Evolutionary conservation across 2,329 filamentous ascomycete genomes (phyloP), one percentile per base, ranked within the genome.

Genomic region (Talaromyces marneffei): DNA sequence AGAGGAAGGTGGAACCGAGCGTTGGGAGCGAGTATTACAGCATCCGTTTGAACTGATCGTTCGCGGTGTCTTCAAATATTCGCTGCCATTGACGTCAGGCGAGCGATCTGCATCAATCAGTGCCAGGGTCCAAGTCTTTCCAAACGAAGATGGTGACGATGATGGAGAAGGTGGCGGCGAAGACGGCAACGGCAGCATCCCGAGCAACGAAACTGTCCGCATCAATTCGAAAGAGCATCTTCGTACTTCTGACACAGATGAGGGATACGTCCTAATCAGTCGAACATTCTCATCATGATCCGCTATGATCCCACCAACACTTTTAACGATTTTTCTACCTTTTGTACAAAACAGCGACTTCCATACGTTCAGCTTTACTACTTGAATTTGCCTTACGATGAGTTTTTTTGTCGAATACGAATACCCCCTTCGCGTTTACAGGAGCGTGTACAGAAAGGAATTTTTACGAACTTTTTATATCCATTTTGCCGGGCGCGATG

Each of bases 1-100:
- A 0, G 87, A 91, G 70, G 80, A 85, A 46, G 89, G 90, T 42
- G 94, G 93, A 8, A 88, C 87, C 1, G 86, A 89, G 70, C 86
- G 92, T 12, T 99, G 94, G 94, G 91, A 96, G 72, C 85, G 87
- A 63, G 92, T 97, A 52, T 81, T 97, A 56, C 86, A 95, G 66
- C 90, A 97, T 73, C 90, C 93, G 48, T 99, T 97, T 68, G 91
- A 97, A 67, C 82, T 99, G 54, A 93, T 97, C 63, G 85, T 99
- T 44, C 88, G 94, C 68, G 94, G 94, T 23, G 89, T 94, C 14
- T 81, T 99, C 67, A 92, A 92, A 71, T 99, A 99, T 70, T 81
- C 85, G 64, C 76, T 87, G 3, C 85, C 85, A 7, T 76, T 88
- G 59, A 84, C 79, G 63, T 83, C 82, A 3, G 77, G 79, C 16